Conservation (phyloP, 2,329 filamentous ascomycete species). For the Ustilaginoidea virens region DNA sequence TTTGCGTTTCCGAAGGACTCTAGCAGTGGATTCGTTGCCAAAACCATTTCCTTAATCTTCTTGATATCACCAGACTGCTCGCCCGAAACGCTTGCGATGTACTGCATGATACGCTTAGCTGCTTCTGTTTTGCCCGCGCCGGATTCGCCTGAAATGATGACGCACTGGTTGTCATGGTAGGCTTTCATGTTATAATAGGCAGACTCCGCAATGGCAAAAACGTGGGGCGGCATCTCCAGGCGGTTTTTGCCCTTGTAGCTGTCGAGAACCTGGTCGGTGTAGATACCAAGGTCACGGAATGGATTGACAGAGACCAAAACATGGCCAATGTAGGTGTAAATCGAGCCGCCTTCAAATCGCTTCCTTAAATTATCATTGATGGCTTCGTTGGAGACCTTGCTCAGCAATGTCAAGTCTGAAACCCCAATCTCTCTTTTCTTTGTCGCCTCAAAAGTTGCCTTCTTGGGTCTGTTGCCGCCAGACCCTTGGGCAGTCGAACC, state of each 20-base stretch:
- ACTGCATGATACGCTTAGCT: conserved; percentile 98
- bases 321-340: conserved; percentile 99
- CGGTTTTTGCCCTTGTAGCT: conserved; percentile 96
- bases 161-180: conserved; percentile 97
- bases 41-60: conserved; percentile 97
- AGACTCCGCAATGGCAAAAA: conserved; percentile 93
- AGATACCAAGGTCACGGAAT: conserved; percentile 93
- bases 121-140: conserved; percentile 97
- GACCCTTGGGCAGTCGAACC: conserved; percentile 18
- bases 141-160: conserved; percentile 97
- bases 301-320: conserved; percentile 98
- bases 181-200: conserved; percentile 99
- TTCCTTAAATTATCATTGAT: conserved; percentile 99
- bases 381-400: conserved; percentile 96
- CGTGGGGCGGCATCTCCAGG: conserved; percentile 86
- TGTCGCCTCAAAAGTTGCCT: conserved; percentile 85
- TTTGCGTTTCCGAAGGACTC: conserved; percentile 99
- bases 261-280: conserved; percentile 84
- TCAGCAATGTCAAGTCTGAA: conserved; percentile 90
- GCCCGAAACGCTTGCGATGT: conserved; percentile 93
- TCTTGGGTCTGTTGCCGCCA: conserved; percentile 58
- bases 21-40: conserved; percentile 90
- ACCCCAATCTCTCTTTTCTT: conserved; percentile 99
- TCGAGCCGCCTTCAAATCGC: conserved; percentile 91
- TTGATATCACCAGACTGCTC: conserved; percentile 76